Conservation (phyloP, 140 eudicot genomes). For the Artemisia princeps region DNA sequence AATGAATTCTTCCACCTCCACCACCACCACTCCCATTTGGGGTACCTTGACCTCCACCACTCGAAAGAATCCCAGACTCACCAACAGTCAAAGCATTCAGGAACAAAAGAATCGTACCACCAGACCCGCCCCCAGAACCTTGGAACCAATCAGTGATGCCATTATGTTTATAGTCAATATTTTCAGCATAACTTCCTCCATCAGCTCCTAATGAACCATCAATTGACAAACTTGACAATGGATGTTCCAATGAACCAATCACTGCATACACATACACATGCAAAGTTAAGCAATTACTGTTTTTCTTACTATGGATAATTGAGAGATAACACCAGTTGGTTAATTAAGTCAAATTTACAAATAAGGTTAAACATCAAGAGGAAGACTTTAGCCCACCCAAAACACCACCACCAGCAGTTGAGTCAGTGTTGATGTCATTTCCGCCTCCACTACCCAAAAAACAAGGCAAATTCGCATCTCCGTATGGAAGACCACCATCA, state of each 20-base stretch:
- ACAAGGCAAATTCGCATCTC: conserved; percentile 75
- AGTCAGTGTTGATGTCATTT: conserved; percentile 42
- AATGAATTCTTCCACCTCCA: conserved; percentile 94
- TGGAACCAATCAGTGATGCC: conserved; percentile 7
- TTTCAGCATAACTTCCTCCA: conserved; percentile 55
- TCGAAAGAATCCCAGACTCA: conserved; percentile 53
- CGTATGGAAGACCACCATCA: conserved; percentile 73
- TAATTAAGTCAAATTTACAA: neutral
- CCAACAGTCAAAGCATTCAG: conserved; percentile 46
- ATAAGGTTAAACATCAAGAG: conserved; percentile 2
- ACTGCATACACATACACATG: conserved; percentile 42
- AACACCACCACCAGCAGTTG: conserved; percentile 91
- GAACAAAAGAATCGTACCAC: conserved; percentile 82
- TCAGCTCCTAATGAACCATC: conserved; percentile 70
- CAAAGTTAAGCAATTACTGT: neutral
- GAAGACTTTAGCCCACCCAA: conserved; percentile 44
- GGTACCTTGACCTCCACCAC: conserved; percentile 76
- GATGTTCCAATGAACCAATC: conserved; percentile 76
- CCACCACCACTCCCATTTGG: conserved; percentile 84
- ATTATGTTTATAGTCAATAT: conserved; percentile 13
- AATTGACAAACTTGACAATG: conserved; percentile 52
- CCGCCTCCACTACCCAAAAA: conserved; percentile 98
- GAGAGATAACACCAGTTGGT: neutral
- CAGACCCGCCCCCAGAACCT: conserved; percentile 82
- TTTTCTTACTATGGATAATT: conserved; percentile 13